Evolutionary conservation across 345 rosid genomes (phyloP).

Genomic region (Abelmoschus esculentus): DNA sequence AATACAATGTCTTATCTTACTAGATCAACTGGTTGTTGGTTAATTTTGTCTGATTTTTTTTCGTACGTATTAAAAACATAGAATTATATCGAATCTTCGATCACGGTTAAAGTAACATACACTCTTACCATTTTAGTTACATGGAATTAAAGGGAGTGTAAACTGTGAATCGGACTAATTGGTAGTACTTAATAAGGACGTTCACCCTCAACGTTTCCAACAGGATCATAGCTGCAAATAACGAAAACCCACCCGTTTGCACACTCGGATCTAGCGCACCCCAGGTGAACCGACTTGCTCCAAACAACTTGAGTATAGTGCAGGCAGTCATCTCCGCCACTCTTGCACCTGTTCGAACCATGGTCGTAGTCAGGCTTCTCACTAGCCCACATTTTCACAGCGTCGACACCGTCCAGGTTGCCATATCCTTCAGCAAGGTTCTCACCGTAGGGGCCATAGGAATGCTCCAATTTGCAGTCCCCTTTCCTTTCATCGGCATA

Average conservation of each 20-base stretch:
- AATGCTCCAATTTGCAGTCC: constrained; percentile 7
- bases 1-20: too few relatives aligned
- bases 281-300: constrained; percentile 10
- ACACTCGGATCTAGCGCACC: too few relatives aligned
- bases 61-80: not conserved
- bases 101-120: too few relatives aligned
- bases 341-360: not conserved
- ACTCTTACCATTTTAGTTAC: too few relatives aligned
- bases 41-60: not conserved
- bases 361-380: constrained; percentile 5
- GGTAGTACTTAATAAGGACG: constrained; percentile 5
- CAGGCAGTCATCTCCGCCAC: not conserved
- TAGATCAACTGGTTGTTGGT: too few relatives aligned
- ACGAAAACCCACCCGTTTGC: too few relatives aligned
- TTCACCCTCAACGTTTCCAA: constrained; percentile 3
- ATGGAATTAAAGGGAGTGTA: too few relatives aligned
- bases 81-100: not conserved
- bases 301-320: constrained; percentile 13
- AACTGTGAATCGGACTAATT: too few relatives aligned
- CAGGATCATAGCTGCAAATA: too few relatives aligned
- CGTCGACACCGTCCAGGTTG: not conserved
- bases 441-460: constrained; percentile 15
- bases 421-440: constrained; percentile 6
- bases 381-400: constrained; percentile 8
- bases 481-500: constrained; percentile 12